Conservation (phyloP, 192 early-diverging fungal genomes). For the Backusella circina region DNA sequence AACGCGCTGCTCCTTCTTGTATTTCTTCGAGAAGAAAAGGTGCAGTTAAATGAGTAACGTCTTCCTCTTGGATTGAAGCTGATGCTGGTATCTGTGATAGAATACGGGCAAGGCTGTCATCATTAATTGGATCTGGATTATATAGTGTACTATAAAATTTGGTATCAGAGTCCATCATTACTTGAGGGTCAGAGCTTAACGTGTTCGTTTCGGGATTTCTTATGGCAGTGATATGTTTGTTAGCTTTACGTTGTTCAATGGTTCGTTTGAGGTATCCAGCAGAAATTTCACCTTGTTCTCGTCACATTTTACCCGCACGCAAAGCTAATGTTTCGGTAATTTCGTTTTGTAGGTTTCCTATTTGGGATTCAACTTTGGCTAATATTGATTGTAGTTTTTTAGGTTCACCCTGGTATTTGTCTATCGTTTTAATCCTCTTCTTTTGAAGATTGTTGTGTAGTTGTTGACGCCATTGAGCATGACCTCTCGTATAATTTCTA, state of each 20-base stretch:
- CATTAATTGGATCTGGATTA: background rate
- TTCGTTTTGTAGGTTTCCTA: background rate
- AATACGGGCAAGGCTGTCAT: background rate
- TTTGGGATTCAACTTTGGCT: background rate
- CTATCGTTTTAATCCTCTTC: background rate
- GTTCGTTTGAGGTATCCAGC: background rate
- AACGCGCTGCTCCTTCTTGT: background rate
- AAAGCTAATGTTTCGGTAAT: background rate
- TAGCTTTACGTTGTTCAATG: background rate
- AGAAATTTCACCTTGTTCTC: conserved; percentile 2
- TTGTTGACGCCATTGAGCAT: background rate
- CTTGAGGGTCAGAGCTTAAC: background rate
- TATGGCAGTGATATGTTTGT: background rate
- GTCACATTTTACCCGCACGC: background rate
- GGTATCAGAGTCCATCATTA: background rate
- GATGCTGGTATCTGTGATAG: background rate
- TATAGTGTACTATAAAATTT: background rate
- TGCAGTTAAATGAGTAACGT: background rate
- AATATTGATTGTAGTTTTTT: background rate
- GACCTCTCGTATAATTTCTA: background rate
- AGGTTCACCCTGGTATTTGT: background rate
- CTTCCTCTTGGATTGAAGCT: background rate
- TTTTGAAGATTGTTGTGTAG: background rate
- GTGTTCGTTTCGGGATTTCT: background rate
- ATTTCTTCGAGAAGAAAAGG: background rate